phyloP scores from a whole-genome alignment of 306 rosid genomes.

The Phaseolus lunatus region DNA sequence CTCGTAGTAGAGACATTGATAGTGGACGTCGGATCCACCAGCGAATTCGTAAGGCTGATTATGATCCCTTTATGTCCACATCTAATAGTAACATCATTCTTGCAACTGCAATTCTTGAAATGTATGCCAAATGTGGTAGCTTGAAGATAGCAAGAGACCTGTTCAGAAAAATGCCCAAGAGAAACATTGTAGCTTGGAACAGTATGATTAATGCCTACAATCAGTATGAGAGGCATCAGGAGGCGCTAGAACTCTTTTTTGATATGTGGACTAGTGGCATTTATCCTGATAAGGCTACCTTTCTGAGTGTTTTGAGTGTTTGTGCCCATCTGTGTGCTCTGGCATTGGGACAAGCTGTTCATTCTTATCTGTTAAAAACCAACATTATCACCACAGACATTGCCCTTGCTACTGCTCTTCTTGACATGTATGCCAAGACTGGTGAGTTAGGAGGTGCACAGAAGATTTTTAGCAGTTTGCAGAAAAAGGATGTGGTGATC shows the following conservation, averaged over 20 bases:
- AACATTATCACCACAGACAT: conserved; percentile 44
- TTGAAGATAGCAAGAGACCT: conserved; percentile 63
- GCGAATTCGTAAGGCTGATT: conserved; percentile 57
- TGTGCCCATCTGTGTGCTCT: conserved; percentile 61
- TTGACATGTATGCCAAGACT: conserved; percentile 73
- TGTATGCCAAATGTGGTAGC: conserved; percentile 84
- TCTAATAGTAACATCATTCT: conserved; percentile 60
- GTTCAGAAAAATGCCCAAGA: conserved; percentile 70
- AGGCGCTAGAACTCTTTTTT: conserved; percentile 58
- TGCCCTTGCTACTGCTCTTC: conserved; percentile 69
- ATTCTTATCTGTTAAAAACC: conserved; percentile 60
- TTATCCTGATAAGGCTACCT: conserved; percentile 64
- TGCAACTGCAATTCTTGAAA: conserved; percentile 70
- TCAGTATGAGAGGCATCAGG: conserved; percentile 58
- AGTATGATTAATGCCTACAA: conserved; percentile 70
- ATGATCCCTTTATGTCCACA: conserved; percentile 60
- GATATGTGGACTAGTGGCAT: conserved; percentile 53
- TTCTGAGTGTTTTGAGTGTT: conserved; percentile 60
- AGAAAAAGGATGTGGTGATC: conserved; percentile 70
- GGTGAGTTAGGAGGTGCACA: conserved; percentile 66
- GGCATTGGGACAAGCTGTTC: conserved; percentile 68
- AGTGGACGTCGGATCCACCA: conserved; percentile 64
- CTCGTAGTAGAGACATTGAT: conserved; percentile 64
- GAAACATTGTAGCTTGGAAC: conserved; percentile 73
- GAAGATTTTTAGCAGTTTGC: conserved; percentile 57